phyloP scores from a whole-genome alignment of 192 early-diverging fungal species.

The Coemansia sp. region DNA sequence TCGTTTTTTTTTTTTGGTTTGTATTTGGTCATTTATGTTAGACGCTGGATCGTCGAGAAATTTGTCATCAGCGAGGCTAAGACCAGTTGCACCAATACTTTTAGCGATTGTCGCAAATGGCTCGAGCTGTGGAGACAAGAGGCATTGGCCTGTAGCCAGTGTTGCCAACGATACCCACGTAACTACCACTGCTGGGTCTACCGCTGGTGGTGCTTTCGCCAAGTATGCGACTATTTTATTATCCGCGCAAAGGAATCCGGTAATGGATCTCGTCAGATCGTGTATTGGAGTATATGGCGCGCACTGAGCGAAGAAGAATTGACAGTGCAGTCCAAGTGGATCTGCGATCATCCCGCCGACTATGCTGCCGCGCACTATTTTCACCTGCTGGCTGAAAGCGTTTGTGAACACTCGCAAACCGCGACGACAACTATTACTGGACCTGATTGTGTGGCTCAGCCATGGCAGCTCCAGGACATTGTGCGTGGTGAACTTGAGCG shows the following conservation, averaged over 20 bases:
- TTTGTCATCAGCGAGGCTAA: not conserved
- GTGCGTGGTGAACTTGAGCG: slow-evolving; percentile 19
- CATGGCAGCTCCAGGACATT: slow-evolving; percentile 12
- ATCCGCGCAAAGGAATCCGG: not conserved
- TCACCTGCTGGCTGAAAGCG: slow-evolving; percentile 25
- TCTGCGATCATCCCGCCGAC: slow-evolving; percentile 40
- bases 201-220: slow-evolving; percentile 42
- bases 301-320: slow-evolving; percentile 3
- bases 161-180: slow-evolving; percentile 40
- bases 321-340: slow-evolving; percentile 19
- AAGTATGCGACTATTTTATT: not conserved
- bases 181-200: slow-evolving; percentile 59
- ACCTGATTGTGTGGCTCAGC: not conserved
- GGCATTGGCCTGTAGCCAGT: slow-evolving; percentile 11
- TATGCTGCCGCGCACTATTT: slow-evolving; percentile 52
- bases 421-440: not conserved
- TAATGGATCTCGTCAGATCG: not conserved
- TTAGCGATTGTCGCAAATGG: slow-evolving; percentile 1
- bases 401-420: not conserved
- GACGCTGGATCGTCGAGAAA: slow-evolving; percentile 34
- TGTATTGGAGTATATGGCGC: slow-evolving; percentile 6
- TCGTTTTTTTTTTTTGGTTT: not conserved
- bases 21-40: not conserved
- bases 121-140: slow-evolving; percentile 29
- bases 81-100: not conserved